Conservation (phyloP, 2,329 filamentous ascomycete species). For the Calonectria pseudoturangicola region DNA sequence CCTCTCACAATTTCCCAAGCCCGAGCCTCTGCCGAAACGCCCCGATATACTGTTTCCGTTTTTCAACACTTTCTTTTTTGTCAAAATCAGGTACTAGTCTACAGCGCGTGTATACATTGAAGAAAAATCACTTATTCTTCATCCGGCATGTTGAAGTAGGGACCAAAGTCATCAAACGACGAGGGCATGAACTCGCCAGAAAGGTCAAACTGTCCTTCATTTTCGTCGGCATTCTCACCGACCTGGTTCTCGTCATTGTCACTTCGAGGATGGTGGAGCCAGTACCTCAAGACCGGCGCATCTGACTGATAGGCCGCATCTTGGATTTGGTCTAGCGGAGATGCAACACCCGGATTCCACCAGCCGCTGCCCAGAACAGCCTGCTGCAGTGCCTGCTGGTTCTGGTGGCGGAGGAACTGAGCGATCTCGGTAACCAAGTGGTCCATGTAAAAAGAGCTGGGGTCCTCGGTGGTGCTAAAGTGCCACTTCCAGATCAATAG, state of each 20-base stretch:
- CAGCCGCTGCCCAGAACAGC: neutral
- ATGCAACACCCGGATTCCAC: neutral
- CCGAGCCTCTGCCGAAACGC: too few species aligned
- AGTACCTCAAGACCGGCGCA: neutral
- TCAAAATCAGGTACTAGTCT: too few species aligned
- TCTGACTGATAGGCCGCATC: neutral
- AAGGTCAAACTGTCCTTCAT: neutral
- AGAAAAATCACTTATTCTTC: neutral
- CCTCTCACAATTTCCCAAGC: too few species aligned
- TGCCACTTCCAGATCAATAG: neutral
- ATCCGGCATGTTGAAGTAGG: neutral
- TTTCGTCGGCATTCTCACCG: neutral
- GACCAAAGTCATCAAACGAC: neutral
- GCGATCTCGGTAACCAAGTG: neutral
- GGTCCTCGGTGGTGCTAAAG: neutral
- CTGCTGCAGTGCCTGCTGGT: neutral
- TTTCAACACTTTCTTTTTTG: too few species aligned
- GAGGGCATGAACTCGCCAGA: neutral
- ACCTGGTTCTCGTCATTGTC: neutral
- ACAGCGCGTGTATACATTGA: too few species aligned
- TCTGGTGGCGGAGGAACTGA: neutral
- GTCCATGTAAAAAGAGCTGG: neutral
- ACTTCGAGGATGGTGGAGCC: neutral
- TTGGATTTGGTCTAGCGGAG: neutral
- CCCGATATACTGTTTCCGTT: too few species aligned